Evolutionary conservation across 768 basidiomycete genomes (phyloP).

Genomic region (Tricholoma terreum): DNA sequence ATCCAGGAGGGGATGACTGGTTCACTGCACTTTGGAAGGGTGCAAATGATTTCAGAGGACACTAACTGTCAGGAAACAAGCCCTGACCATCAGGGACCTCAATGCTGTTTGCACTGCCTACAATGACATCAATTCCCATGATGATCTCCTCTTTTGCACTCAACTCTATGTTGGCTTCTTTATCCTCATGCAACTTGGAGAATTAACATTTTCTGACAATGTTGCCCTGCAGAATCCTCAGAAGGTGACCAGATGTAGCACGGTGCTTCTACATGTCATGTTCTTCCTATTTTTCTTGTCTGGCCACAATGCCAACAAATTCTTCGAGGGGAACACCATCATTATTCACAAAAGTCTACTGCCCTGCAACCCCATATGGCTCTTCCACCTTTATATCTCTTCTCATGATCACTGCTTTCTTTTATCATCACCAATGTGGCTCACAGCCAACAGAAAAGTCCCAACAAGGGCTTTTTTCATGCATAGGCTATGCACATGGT

Average conservation of each 20-base stretch:
- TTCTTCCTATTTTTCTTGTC: slow-evolving; percentile 27
- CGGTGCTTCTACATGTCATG: slow-evolving; percentile 3
- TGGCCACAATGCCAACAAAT: slow-evolving; percentile 35
- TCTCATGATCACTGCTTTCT: slow-evolving; percentile 23
- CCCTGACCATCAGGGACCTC: too few species aligned
- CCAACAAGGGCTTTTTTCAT: slow-evolving; percentile 37
- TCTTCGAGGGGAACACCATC: slow-evolving; percentile 24
- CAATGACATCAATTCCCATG: slow-evolving; percentile 1
- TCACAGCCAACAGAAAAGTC: slow-evolving; percentile 24
- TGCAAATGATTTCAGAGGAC: too few species aligned
- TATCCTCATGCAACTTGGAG: slow-evolving; percentile 30
- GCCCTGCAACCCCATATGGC: slow-evolving; percentile 9
- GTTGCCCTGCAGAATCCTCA: slow-evolving; percentile 3
- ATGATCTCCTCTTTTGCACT: slow-evolving; percentile 26
- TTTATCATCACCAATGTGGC: slow-evolving; percentile 30
- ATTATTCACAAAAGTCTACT: slow-evolving; percentile 7
- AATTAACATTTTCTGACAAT: slow-evolving; percentile 28
- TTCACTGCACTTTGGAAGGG: too few species aligned
- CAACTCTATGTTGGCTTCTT: slow-evolving; percentile 27
- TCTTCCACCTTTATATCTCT: slow-evolving; percentile 21
- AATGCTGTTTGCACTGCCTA: too few species aligned
- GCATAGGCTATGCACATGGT: slow-evolving; percentile 18
- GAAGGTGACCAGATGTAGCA: slow-evolving; percentile 18
- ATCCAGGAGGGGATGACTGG: too few species aligned
- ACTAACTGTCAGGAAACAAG: too few species aligned